A percentile compares a stretch with the other conserved stretches of the same genome.
Evolutionary conservation across 306 rosid genomes (phyloP).

Genomic region (Rosa rugosa): DNA sequence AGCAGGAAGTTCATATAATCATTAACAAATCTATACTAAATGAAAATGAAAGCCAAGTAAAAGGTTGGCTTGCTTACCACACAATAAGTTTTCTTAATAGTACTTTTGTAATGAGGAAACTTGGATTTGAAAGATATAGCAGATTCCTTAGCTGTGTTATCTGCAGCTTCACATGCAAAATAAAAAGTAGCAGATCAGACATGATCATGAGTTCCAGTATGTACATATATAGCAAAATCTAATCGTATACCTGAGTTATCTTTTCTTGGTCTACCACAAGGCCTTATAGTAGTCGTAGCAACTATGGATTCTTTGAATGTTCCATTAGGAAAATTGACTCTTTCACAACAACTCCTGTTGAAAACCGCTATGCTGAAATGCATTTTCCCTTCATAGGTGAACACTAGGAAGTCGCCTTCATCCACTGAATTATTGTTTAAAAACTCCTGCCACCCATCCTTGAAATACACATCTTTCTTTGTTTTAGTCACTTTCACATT

Average conservation of each 20-base stretch:
- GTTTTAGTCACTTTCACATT: background rate
- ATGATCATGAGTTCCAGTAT: background rate
- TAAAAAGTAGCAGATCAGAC: background rate
- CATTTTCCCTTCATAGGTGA: constrained; percentile 13
- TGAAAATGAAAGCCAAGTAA: background rate
- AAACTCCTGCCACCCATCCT: constrained; percentile 21
- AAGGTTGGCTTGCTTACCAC: background rate
- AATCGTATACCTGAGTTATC: constrained; percentile 6
- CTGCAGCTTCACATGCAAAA: background rate
- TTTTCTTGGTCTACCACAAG: constrained; percentile 10
- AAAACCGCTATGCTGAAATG: constrained; percentile 6
- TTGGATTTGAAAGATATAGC: constrained; percentile 14
- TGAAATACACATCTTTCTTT: background rate
- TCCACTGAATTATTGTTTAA: constrained; percentile 9
- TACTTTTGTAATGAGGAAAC: background rate
- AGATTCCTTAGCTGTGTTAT: background rate
- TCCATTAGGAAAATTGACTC: background rate
- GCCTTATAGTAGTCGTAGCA: background rate
- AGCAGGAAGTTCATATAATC: background rate
- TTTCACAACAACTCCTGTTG: constrained; percentile 4
- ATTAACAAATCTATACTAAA: background rate
- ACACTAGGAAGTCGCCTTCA: constrained; percentile 8
- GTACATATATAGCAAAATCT: background rate
- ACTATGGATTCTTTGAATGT: background rate
- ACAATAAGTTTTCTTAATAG: background rate